Conservation (phyloP, 2,329 filamentous ascomycete species). For the Phoma sp. region DNA sequence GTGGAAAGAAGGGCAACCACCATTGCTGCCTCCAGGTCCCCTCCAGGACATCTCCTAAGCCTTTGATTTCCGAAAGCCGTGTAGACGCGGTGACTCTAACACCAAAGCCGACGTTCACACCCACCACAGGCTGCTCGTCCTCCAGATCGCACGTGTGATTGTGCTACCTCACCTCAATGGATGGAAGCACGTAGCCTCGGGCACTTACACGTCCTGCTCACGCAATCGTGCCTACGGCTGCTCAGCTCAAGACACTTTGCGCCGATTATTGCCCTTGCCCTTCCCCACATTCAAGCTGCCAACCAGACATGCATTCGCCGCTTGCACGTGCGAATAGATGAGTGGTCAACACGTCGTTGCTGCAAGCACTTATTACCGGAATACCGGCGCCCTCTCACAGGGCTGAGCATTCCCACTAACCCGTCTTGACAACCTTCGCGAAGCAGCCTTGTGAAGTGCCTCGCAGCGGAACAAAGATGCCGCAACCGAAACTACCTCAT, state of each 20-base stretch:
- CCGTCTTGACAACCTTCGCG: conserved; percentile 13
- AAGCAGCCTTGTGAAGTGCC: conserved; percentile 16
- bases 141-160: background rate
- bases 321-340: conserved; percentile 6
- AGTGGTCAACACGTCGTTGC: conserved; percentile 4
- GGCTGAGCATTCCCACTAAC: conserved; percentile 13
- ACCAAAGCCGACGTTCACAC: background rate
- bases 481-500: background rate
- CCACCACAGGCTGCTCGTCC: background rate
- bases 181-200: conserved; percentile 2
- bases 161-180: background rate
- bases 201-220: background rate
- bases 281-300: background rate
- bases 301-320: background rate
- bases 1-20: conserved; percentile 6
- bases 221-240: background rate
- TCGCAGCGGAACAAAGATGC: conserved; percentile 13
- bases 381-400: conserved; percentile 8
- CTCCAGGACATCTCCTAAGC: no score
- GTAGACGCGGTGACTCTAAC: conserved; percentile 7
- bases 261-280: conserved; percentile 12
- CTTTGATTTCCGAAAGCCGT: conserved; percentile 15
- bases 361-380: conserved; percentile 8
- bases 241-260: conserved; percentile 3
- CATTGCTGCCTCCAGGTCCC: background rate